Base-by-base conservation (phyloP, 2,329 filamentous ascomycete species). In the Hortaea sp. region DNA sequence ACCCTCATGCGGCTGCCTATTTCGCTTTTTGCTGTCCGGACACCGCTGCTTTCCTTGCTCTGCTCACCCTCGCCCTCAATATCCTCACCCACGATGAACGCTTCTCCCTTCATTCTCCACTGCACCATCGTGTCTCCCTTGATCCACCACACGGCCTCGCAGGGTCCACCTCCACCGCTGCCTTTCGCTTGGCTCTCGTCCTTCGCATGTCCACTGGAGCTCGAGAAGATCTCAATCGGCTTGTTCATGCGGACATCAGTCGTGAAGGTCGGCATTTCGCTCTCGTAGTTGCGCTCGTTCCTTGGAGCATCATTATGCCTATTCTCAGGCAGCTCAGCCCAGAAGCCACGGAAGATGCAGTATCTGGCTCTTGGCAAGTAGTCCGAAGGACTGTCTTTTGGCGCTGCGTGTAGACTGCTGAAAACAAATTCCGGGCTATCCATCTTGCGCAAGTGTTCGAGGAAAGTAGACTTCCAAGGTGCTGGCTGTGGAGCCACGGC, bases 191-290 rank as follows among this genome's bases (percentile, higher is more conserved):
- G 71, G 53, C 57, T 68, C 42, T 66, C 59, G 31, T 66, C 65
- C 30, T 67, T 63, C 5, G 73, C 72, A 43, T 72, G 66, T 6
- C 69, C 72, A 27, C 66, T 62, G 7, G 69, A 70, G 5, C 68
- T 73, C 5, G 67, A 69, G 51, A 81, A 78, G 3, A 97, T 66
- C 65, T 95, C 83, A 2, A 72, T 70, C 0, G 84, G 73, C 71
- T 97, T 97, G 49, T 81, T 76, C 87, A 94, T 95, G 40, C 90
- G 79, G 6, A 78, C 79, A 64, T 97, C 92, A 0, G 88, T 95
- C 1, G 90, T 95, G 59, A 95, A 82, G 1, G 84, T 83, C 3
- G 84, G 77, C 56, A 90, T 70, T 54, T 97, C 88, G 56, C 79
- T 87, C 58, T 85, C 81, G 61, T 78, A 95, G 1, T 78, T 67